These are phyloP conservation scores for Boletus pseudo-olivaceus DNA, from an alignment of 768 basidiomycete species.

Conservation along the genomic window DNA sequence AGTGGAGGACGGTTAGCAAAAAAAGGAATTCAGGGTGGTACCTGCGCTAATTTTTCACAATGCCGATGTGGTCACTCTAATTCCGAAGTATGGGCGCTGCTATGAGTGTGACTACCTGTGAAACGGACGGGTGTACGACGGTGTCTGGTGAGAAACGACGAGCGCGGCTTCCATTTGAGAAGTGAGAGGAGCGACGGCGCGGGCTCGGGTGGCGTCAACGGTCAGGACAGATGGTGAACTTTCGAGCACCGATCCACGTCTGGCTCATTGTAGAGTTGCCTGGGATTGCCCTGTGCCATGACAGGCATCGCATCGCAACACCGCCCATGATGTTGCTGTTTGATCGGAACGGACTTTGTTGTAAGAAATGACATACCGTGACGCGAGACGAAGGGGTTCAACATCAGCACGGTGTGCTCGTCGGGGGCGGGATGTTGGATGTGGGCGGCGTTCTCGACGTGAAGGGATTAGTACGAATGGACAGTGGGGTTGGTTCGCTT, in stretches of 20 bases:
- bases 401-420: not conserved
- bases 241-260: not conserved
- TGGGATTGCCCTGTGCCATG: not conserved
- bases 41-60: no score
- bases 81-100: not conserved
- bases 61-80: not conserved
- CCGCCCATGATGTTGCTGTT: not conserved
- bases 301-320: not conserved
- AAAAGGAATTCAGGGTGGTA: no score
- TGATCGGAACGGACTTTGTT: conserved; percentile 11
- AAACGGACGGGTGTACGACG: no score
- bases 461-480: no score
- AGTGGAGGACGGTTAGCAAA: not conserved
- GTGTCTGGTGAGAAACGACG: not conserved
- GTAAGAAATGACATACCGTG: not conserved
- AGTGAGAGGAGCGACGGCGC: not conserved
- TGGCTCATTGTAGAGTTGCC: no score
- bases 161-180: not conserved
- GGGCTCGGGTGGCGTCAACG: not conserved
- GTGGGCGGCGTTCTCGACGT: not conserved
- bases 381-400: not conserved
- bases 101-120: not conserved
- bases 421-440: not conserved
- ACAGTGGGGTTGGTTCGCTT: not conserved
- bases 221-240: not conserved